Evolutionary conservation across 2,329 filamentous ascomycete species (phyloP).

Genomic region (Huntiella omanensis): DNA sequence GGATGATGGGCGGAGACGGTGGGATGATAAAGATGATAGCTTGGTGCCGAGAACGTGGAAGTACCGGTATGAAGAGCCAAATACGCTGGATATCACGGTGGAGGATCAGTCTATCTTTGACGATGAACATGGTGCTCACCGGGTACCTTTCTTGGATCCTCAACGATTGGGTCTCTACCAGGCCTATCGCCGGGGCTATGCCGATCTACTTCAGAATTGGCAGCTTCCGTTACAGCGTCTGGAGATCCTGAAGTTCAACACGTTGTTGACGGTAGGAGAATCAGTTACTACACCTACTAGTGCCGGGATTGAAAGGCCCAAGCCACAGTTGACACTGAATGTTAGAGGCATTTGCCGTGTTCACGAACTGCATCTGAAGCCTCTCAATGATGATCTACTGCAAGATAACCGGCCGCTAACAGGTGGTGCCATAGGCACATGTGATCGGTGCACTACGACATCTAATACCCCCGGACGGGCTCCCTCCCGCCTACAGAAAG

Average conservation of each 20-base stretch:
- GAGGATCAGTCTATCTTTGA: conserved; percentile 48
- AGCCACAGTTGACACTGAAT: conserved; percentile 27
- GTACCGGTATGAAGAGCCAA: conserved; percentile 12
- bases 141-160: conserved; percentile 36
- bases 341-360: conserved; percentile 43
- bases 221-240: conserved; percentile 40
- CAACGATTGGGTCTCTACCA: conserved; percentile 30
- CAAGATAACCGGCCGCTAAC: neutral
- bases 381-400: conserved; percentile 25
- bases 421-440: too few species aligned
- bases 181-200: conserved; percentile 46
- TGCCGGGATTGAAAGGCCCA: conserved; percentile 11
- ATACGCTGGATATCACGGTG: conserved; percentile 27
- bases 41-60: neutral
- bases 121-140: conserved; percentile 43
- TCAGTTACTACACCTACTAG: neutral
- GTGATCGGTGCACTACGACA: conserved; percentile 15
- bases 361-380: conserved; percentile 44
- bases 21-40: neutral
- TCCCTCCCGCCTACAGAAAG: conserved; percentile 30
- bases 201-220: conserved; percentile 52
- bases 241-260: conserved; percentile 52
- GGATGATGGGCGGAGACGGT: conserved; percentile 28
- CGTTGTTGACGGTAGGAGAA: conserved; percentile 24
- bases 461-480: conserved; percentile 19